Base-by-base conservation (phyloP, 371 early-diverging fungal genomes). In the Quaeritorhiza haematococci region DNA sequence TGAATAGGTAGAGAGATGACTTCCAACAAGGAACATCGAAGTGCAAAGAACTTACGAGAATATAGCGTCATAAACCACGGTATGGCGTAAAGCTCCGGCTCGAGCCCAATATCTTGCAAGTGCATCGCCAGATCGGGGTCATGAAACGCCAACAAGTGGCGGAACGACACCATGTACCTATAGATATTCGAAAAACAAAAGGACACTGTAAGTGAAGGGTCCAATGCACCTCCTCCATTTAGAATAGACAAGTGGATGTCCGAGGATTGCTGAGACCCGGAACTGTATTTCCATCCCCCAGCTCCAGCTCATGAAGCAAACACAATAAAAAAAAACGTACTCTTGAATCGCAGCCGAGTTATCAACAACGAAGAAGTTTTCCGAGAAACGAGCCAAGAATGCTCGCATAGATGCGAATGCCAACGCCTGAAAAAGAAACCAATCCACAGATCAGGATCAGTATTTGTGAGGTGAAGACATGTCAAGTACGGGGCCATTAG, bases 1-100 rank as follows among this genome's bases (percentile, higher is more conserved):
- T 38, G 38, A 13, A 13, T 13, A 38, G 13, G 19, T 38, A 13
- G 13, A 13, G 38, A 38, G 19, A 13, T 38, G 13, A 38, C 13
- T 5, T 49, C 33, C 3, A 5, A 24, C 3, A 4, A 5, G 26
- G 5, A 3, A 27, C 32, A 49, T 49, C 8, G 3, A 5, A 5
- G 4, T 17, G 19, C 45, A 3, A 44, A 34, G 8, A 13, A 68
- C 81, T 76, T 76, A 84, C 86, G 89, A 1, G 91, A 86, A 64
- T 88, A 91, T 17, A 90, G 62, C 0, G 91, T 90, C 68, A 90
- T 74, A 56, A 90, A 85, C 69, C 91, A 92, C 6, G 89, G 84
- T 17, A 92, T 88, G 8, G 90, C 89, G 59, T 85, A 92, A 5
- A 90, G 67, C 27, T 90, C 84, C 3, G 89, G 89, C 24, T 73